These are phyloP conservation scores for Alopecurus myosuroides DNA, from an alignment of 176 grass and related monocot species.

Conservation along the genomic window DNA sequence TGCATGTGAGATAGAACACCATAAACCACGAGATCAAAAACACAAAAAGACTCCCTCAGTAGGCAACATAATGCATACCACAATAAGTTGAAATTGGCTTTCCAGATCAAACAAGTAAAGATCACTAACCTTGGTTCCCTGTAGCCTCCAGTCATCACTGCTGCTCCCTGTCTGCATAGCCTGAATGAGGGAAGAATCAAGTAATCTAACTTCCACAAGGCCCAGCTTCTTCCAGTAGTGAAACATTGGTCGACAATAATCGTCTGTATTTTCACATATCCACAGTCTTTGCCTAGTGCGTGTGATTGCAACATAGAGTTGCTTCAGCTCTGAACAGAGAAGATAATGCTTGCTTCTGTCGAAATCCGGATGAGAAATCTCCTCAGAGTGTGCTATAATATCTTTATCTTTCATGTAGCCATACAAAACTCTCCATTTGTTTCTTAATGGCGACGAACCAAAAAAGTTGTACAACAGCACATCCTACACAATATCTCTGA, in stretches of 20 bases:
- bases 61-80: neutral
- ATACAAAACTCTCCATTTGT: constrained; percentile 83
- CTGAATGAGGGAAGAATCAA: neutral
- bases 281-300: constrained; percentile 78
- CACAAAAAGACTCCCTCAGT: neutral
- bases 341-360: constrained; percentile 53
- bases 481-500: constrained; percentile 47
- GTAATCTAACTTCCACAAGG: neutral
- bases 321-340: constrained; percentile 91
- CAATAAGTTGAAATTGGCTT: neutral
- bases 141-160: neutral
- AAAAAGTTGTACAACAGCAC: constrained; percentile 90
- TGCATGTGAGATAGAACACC: neutral
- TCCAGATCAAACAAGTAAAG: neutral
- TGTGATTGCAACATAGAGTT: constrained; percentile 87
- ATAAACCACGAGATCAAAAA: neutral
- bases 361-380: constrained; percentile 43
- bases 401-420: constrained; percentile 57
- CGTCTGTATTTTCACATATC: neutral
- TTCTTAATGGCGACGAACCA: constrained; percentile 59
- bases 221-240: neutral
- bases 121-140: constrained; percentile 48
- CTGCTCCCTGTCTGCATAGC: neutral
- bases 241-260: neutral
- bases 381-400: constrained; percentile 32